A percentile compares a stretch with the other conserved stretches of the same genome.
Evolutionary conservation across 257 asterid species (phyloP).

Genomic region (Gentiana straminea): DNA sequence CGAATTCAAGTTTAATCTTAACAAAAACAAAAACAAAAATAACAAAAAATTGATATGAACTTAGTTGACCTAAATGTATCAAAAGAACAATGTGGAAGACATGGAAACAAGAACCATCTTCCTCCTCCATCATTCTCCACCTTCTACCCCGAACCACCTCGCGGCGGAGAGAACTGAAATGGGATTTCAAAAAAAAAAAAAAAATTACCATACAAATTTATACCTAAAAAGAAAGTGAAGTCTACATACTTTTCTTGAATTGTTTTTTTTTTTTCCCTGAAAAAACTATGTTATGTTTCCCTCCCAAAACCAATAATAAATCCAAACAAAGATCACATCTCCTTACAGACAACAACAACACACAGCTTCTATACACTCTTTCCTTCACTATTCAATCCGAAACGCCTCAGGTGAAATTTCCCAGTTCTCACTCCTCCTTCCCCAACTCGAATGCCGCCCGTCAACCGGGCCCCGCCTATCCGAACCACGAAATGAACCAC

Average conservation of each 20-base stretch:
- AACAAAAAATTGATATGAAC: too few species aligned
- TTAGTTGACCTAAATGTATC: too few species aligned
- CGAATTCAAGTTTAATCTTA: too few species aligned
- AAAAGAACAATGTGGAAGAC: too few species aligned
- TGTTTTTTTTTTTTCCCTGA: neutral
- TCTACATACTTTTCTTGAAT: neutral
- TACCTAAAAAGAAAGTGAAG: constrained; percentile 3
- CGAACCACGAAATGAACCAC: neutral
- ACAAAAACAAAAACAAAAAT: too few species aligned
- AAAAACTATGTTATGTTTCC: constrained; percentile 1
- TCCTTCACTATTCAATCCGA: constrained; percentile 16
- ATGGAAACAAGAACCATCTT: neutral
- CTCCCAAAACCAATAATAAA: constrained; percentile 10
- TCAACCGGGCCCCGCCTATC: neutral
- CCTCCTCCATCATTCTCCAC: constrained; percentile 1
- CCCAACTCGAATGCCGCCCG: constrained; percentile 25
- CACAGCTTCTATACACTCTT: constrained; percentile 34
- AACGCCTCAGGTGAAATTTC: constrained; percentile 41
- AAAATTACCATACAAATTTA: neutral
- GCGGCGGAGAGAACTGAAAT: neutral
- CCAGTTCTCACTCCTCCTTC: constrained; percentile 48
- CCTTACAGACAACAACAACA: constrained; percentile 7
- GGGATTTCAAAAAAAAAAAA: neutral
- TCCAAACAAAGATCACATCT: constrained; percentile 8
- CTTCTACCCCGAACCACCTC: neutral